phyloP scores from a whole-genome alignment of 2,329 filamentous ascomycete genomes.

The Pseudogymnoascus destructans region DNA sequence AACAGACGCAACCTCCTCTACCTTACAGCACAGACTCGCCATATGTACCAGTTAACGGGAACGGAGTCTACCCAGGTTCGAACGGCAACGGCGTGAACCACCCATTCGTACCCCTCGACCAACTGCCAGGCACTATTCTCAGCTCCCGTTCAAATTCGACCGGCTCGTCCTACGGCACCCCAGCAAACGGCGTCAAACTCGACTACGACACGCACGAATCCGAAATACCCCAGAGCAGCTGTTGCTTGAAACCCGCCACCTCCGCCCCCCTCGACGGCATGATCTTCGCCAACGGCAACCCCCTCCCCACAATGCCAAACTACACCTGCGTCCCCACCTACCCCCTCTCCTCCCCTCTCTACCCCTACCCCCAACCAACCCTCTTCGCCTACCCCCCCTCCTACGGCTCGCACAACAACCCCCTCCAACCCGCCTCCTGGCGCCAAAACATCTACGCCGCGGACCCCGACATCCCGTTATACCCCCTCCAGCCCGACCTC shows the following conservation, averaged over 20 bases:
- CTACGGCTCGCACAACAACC: conserved; percentile 42
- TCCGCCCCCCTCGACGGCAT: conserved; percentile 17
- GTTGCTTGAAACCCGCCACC: conserved; percentile 26
- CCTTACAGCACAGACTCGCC: background rate
- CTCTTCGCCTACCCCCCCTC: conserved; percentile 41
- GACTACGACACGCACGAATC: conserved; percentile 11
- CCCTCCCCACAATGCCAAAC: conserved; percentile 18
- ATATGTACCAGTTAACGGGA: background rate
- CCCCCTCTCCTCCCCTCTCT: background rate
- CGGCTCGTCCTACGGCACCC: conserved; percentile 5
- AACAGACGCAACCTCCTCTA: background rate
- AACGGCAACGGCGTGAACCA: background rate
- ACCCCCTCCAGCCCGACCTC: conserved; percentile 17
- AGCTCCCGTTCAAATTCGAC: background rate
- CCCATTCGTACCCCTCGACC: background rate
- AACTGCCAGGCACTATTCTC: background rate
- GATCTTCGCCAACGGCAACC: conserved; percentile 12
- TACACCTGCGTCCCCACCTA: background rate
- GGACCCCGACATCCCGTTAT: conserved; percentile 18
- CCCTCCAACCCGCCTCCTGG: conserved; percentile 42
- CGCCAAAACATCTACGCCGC: conserved; percentile 32
- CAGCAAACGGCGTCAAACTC: background rate
- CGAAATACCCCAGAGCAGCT: conserved; percentile 21
- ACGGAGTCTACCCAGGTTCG: background rate
- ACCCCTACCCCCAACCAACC: conserved; percentile 30